A percentile compares a stretch with the other conserved stretches of the same genome.
Conservation (phyloP, 2,329 filamentous ascomycete genomes). For the Cladosporium phlei region DNA sequence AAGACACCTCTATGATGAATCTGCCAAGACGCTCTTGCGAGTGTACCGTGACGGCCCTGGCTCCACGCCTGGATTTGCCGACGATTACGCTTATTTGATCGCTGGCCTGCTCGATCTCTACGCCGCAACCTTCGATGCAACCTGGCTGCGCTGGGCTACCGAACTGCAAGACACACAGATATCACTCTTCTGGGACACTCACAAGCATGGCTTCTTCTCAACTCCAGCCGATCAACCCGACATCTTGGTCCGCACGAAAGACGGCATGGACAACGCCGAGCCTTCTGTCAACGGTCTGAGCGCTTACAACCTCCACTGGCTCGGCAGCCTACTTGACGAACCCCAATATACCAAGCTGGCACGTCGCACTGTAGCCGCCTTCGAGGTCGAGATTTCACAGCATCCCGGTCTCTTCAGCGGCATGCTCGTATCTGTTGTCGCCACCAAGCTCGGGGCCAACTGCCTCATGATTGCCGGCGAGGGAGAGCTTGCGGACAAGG, state of each 20-base stretch:
- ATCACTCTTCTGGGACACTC: constrained; percentile 68
- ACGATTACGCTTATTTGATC: constrained; percentile 90
- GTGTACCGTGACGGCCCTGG: constrained; percentile 67
- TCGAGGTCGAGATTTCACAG: constrained; percentile 86
- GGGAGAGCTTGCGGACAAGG: constrained; percentile 38
- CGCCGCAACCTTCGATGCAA: constrained; percentile 71
- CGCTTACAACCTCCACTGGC: constrained; percentile 80
- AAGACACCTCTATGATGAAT: constrained; percentile 64
- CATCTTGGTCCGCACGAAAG: constrained; percentile 81
- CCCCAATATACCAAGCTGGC: constrained; percentile 61
- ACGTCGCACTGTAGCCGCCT: constrained; percentile 71
- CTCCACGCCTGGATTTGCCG: constrained; percentile 70
- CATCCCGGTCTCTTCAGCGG: constrained; percentile 89
- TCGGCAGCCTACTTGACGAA: constrained; percentile 66
- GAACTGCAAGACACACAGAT: constrained; percentile 74
- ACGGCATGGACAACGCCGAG: constrained; percentile 88
- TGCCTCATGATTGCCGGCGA: constrained; percentile 54
- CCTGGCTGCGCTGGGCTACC: constrained; percentile 75
- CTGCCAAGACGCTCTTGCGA: constrained; percentile 61
- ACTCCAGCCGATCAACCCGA: constrained; percentile 60
- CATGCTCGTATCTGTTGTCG: constrained; percentile 70
- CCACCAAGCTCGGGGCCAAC: constrained; percentile 64
- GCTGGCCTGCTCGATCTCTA: constrained; percentile 80
- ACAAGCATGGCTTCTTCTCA: constrained; percentile 63
- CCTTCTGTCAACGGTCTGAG: constrained; percentile 85